Evolutionary conservation across 345 rosid species (phyloP).

Genomic region (Bretschneidera sinensis): DNA sequence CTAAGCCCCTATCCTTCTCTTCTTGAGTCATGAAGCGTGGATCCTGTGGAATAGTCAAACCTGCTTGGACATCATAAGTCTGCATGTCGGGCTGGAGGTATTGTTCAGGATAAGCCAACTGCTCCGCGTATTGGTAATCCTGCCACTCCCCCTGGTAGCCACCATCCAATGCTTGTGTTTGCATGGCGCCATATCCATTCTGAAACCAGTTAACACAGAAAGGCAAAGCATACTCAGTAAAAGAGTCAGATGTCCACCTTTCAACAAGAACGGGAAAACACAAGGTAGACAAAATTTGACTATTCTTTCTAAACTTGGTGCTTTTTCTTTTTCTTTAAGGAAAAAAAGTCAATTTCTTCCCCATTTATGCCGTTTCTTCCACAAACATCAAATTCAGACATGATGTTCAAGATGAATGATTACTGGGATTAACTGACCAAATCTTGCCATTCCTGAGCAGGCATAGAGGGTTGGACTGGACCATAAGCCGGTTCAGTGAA

Average conservation of each 20-base stretch:
- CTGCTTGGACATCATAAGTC: conserved; percentile 55
- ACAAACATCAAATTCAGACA: background rate
- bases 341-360: too few species aligned
- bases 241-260: too few species aligned
- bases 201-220: conserved; percentile 21
- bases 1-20: conserved; percentile 96
- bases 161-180: conserved; percentile 61
- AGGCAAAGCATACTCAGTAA: background rate
- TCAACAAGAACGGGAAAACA: too few species aligned
- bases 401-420: background rate
- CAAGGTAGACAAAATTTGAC: too few species aligned
- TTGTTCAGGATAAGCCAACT: conserved; percentile 75
- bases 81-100: conserved; percentile 69
- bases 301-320: too few species aligned
- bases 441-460: conserved; percentile 78
- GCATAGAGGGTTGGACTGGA: conserved; percentile 65
- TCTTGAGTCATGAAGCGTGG: conserved; percentile 94
- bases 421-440: conserved; percentile 36
- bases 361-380: too few species aligned
- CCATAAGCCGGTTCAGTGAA: conserved; percentile 76
- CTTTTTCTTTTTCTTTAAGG: too few species aligned
- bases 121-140: conserved; percentile 85
- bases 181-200: conserved; percentile 78
- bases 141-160: conserved; percentile 90
- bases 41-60: conserved; percentile 43